These are phyloP conservation scores for Globisporangium viniferum DNA, from an alignment of 352 stramenopile genomes.

Conservation along the genomic window DNA sequence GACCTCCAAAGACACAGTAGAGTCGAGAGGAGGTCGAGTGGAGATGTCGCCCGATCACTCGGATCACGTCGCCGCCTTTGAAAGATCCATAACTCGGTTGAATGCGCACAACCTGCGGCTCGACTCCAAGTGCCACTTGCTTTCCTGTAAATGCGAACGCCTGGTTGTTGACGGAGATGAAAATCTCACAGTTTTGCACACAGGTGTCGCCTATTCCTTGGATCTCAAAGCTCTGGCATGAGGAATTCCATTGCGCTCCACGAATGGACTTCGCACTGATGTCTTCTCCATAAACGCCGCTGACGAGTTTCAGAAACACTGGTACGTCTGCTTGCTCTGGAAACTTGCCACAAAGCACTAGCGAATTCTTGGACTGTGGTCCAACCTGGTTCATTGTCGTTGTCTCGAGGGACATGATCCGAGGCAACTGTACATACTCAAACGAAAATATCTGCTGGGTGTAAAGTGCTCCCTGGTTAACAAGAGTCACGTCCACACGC, in stretches of 20 bases:
- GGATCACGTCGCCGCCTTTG: conserved; percentile 26
- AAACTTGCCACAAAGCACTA: conserved; percentile 14
- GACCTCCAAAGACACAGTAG: conserved; percentile 32
- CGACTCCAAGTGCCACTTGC: conserved; percentile 14
- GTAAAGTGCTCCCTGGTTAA: conserved; percentile 18
- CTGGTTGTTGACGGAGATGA: conserved; percentile 48
- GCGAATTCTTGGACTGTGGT: conserved; percentile 4
- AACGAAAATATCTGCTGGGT: conserved; percentile 28
- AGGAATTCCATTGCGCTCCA: conserved; percentile 2
- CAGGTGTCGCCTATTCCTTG: background rate
- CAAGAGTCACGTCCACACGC: conserved; percentile 30
- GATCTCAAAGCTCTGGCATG: conserved; percentile 15
- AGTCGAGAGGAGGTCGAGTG: conserved; percentile 11
- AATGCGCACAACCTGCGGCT: conserved; percentile 14
- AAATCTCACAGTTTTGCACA: conserved; percentile 20
- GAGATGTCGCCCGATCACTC: conserved; percentile 24
- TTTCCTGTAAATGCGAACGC: conserved; percentile 26
- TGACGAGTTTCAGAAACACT: conserved; percentile 9
- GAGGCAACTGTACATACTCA: conserved; percentile 24
- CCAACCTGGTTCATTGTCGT: conserved; percentile 5
- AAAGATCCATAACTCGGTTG: conserved; percentile 29
- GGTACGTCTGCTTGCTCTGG: background rate
- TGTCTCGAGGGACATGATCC: conserved; percentile 23
- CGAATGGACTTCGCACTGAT: background rate
- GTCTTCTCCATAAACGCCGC: background rate